Evolutionary conservation across 75 land plant species (phyloP).

Genomic region (Selaginella tamariscina): DNA sequence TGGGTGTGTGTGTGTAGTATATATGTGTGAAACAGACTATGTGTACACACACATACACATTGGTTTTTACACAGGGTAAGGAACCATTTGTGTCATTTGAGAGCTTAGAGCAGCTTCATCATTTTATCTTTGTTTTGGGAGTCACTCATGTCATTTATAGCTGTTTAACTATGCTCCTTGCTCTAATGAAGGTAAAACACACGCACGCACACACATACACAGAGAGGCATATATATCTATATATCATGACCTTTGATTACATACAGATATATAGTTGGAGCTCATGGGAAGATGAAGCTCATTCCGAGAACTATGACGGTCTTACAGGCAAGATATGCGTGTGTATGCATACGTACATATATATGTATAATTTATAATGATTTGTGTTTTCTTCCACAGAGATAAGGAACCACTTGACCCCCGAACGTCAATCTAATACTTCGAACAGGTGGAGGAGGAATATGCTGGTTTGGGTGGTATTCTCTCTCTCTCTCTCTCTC

Average conservation of each 20-base stretch:
- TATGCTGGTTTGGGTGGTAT: slow-evolving; percentile 74
- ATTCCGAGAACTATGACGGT: slow-evolving; percentile 15
- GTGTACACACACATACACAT: not conserved
- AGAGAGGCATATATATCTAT: too few relatives aligned
- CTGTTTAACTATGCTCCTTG: slow-evolving; percentile 43
- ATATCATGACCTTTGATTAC: not conserved
- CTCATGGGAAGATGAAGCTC: slow-evolving; percentile 57
- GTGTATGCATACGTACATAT: too few relatives aligned
- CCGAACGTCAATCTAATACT: slow-evolving; percentile 50
- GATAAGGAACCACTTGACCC: slow-evolving; percentile 19
- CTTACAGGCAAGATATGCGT: slow-evolving; percentile 34
- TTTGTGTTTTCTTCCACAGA: too few relatives aligned
- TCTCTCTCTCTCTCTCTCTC: not conserved
- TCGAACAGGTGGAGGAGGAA: slow-evolving; percentile 83
- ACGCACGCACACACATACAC: too few relatives aligned
- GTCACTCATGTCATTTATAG: slow-evolving; percentile 69
- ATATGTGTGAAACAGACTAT: slow-evolving; percentile 46
- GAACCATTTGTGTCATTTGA: slow-evolving; percentile 67
- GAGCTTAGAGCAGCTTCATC: slow-evolving; percentile 61
- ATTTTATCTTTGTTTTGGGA: slow-evolving; percentile 61
- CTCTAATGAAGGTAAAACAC: slow-evolving; percentile 80
- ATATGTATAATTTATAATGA: not conserved
- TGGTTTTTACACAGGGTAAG: slow-evolving; percentile 31
- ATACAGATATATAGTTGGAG: slow-evolving; percentile 83
- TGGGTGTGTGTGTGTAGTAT: slow-evolving; percentile 27